These are phyloP conservation scores for Lasiosphaeria miniovina DNA, from an alignment of 495 filamentous ascomycete species.

Conservation along the genomic window DNA sequence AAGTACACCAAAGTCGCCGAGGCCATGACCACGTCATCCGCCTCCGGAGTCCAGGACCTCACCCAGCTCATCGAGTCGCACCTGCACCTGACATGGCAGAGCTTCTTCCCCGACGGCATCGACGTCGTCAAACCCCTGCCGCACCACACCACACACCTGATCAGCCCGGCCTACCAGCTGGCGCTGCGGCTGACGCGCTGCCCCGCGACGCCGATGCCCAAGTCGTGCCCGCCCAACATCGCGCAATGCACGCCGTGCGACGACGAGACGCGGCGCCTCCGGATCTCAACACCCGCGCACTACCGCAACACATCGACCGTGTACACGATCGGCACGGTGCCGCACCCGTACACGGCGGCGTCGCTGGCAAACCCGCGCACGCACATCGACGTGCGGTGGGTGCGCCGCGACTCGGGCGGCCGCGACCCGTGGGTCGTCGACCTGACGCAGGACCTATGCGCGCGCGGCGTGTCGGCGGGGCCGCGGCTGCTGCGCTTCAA, in stretches of 20 bases:
- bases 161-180: conserved; percentile 64
- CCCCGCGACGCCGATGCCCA: conserved; percentile 62
- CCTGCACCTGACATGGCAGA: conserved; percentile 82
- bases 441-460: conserved; percentile 68
- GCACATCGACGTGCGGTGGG: conserved; percentile 59
- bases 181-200: conserved; percentile 72
- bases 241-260: conserved; percentile 72
- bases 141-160: conserved; percentile 66
- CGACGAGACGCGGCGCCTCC: conserved; percentile 52
- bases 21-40: conserved; percentile 52
- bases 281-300: conserved; percentile 54
- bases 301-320: conserved; percentile 60
- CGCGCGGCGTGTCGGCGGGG: conserved; percentile 55
- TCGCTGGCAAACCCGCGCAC: conserved; percentile 51
- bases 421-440: conserved; percentile 78
- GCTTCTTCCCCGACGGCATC: conserved; percentile 69
- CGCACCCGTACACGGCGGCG: conserved; percentile 83
- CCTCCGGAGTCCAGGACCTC: conserved; percentile 58
- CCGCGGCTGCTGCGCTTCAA: conserved; percentile 73
- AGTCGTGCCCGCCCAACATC: conserved; percentile 83
- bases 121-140: conserved; percentile 74
- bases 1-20: conserved; percentile 65
- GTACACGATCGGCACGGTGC: conserved; percentile 82
- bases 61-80: conserved; percentile 79
- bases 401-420: conserved; percentile 65